Conservation (phyloP, 2,329 filamentous ascomycete genomes). For the Epichloe coenophiala region DNA sequence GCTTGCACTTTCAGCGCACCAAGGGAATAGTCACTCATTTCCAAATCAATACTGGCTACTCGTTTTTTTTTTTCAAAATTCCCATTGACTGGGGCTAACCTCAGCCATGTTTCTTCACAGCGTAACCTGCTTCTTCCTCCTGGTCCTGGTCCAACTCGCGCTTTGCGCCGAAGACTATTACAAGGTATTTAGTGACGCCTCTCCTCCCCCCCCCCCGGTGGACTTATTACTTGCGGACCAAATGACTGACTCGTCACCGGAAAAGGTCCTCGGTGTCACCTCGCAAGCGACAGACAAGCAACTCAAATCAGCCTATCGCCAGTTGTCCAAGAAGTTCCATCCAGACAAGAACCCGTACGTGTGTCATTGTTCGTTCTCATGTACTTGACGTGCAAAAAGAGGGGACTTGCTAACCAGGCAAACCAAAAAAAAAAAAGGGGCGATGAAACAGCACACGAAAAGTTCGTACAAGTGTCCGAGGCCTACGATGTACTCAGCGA, state of each 20-base stretch:
- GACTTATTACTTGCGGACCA: neutral
- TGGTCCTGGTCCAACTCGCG: slow-evolving; percentile 40
- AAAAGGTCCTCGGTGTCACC: slow-evolving; percentile 63
- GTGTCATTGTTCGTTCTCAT: neutral
- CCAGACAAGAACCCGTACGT: slow-evolving; percentile 95
- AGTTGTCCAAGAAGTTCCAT: slow-evolving; percentile 87
- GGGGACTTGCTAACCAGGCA: neutral
- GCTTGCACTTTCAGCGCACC: slow-evolving; percentile 2
- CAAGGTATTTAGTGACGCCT: slow-evolving; percentile 38
- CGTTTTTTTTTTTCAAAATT: neutral
- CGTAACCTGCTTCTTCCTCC: slow-evolving; percentile 36
- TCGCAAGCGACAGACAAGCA: slow-evolving; percentile 72
- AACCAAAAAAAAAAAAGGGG: slow-evolving; percentile 36
- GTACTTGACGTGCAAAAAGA: neutral
- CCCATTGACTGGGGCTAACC: slow-evolving; percentile 7
- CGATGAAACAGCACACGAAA: slow-evolving; percentile 67
- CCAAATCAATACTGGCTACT: neutral
- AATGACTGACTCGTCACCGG: neutral
- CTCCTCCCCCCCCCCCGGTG: too few relatives aligned
- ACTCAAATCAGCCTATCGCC: slow-evolving; percentile 86
- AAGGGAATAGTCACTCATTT: neutral
- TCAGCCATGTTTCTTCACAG: slow-evolving; percentile 38
- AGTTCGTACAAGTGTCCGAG: slow-evolving; percentile 88
- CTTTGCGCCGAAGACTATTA: slow-evolving; percentile 59
- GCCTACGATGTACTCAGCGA: slow-evolving; percentile 88